A percentile compares a stretch with the other conserved stretches of the same genome.
Conservation (phyloP, 176 grass and related monocot genomes). For the Rhynchospora tenuis region DNA sequence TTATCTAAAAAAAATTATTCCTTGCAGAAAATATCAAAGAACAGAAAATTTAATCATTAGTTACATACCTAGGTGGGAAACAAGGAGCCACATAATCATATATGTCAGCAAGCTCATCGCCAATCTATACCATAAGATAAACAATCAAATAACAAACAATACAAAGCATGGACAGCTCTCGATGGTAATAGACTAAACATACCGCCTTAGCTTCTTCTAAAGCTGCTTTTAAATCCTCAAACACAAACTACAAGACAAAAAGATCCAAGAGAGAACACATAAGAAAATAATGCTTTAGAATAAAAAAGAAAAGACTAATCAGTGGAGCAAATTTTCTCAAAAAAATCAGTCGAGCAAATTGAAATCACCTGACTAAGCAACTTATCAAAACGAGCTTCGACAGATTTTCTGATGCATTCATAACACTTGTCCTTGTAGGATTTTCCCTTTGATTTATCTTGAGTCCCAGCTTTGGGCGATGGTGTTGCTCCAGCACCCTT, state of each 20-base stretch:
- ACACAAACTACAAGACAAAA: constrained; percentile 65
- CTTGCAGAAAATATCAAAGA: background rate
- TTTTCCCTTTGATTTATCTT: constrained; percentile 85
- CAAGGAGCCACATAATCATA: constrained; percentile 99
- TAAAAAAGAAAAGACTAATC: constrained; percentile 10
- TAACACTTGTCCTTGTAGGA: constrained; percentile 98
- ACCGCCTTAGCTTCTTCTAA: constrained; percentile 95
- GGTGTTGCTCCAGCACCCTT: constrained; percentile 47
- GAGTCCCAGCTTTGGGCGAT: constrained; percentile 54
- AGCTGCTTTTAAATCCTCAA: constrained; percentile 95
- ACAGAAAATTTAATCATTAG: background rate
- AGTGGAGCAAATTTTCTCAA: constrained; percentile 16
- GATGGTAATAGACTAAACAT: constrained; percentile 27
- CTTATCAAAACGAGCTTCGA: constrained; percentile 77
- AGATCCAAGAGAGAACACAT: constrained; percentile 27
- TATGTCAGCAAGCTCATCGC: constrained; percentile 97
- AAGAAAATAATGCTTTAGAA: constrained; percentile 14
- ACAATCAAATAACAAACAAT: background rate
- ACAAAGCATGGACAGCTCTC: background rate
- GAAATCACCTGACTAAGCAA: constrained; percentile 64
- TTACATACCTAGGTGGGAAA: constrained; percentile 90
- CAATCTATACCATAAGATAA: constrained; percentile 50
- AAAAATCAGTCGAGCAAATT: constrained; percentile 23
- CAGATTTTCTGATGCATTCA: constrained; percentile 80
- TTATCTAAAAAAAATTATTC: too few species aligned